phyloP scores from a whole-genome alignment of 352 stramenopile genomes.

The Globisporangium megalacanthum region DNA sequence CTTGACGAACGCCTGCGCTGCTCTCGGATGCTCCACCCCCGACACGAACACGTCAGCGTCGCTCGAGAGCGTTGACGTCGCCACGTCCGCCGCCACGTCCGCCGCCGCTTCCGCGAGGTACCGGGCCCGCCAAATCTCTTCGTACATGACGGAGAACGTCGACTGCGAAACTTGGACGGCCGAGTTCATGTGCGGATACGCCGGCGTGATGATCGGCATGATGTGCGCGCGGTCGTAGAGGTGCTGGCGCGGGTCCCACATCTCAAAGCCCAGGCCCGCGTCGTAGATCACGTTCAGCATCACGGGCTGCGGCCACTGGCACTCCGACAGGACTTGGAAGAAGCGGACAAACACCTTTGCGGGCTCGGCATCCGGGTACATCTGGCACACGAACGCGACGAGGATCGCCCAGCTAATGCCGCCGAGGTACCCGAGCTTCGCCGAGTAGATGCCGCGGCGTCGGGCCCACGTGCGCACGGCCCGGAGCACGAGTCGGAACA shows the following conservation, averaged over 20 bases:
- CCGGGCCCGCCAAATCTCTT: constrained; percentile 83
- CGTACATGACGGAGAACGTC: constrained; percentile 91
- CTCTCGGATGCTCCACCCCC: too few species aligned
- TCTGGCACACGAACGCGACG: constrained; percentile 92
- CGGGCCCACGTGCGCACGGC: constrained; percentile 75
- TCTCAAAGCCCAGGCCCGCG: constrained; percentile 72
- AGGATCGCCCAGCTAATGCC: constrained; percentile 98
- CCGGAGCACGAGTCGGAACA: constrained; percentile 85
- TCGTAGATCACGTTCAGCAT: constrained; percentile 87
- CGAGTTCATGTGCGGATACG: constrained; percentile 98
- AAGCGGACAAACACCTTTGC: constrained; percentile 77
- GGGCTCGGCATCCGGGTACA: constrained; percentile 71
- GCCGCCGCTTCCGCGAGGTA: constrained; percentile 64
- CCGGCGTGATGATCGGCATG: constrained; percentile 98
- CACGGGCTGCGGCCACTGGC: constrained; percentile 75
- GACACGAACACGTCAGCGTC: not conserved
- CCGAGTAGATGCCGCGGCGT: constrained; percentile 94
- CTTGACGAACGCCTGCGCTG: too few species aligned
- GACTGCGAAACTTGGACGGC: constrained; percentile 94
- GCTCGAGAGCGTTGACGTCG: constrained; percentile 25
- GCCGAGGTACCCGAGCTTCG: constrained; percentile 96
- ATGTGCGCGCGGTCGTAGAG: constrained; percentile 90
- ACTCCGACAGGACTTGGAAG: constrained; percentile 82
- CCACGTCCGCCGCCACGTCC: constrained; percentile 33
- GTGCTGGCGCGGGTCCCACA: constrained; percentile 85